phyloP scores from a whole-genome alignment of 2,329 filamentous ascomycete species.

The Dactylellina cionopaga region DNA sequence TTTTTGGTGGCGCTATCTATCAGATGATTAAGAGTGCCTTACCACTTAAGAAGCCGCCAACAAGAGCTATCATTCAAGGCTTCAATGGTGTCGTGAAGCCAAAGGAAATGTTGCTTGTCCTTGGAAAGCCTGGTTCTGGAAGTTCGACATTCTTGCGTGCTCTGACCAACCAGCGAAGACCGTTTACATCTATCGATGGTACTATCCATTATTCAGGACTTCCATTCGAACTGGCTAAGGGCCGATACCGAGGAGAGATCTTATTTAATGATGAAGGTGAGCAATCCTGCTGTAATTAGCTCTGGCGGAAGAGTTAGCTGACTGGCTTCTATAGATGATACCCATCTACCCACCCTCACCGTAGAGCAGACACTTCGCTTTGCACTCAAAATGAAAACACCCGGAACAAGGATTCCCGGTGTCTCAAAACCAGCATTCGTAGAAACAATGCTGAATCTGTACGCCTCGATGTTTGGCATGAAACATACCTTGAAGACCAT shows the following conservation, averaged over 20 bases:
- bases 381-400: constrained; percentile 65
- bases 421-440: constrained; percentile 64
- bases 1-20: constrained; percentile 55
- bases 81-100: constrained; percentile 75
- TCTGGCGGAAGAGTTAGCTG: not conserved
- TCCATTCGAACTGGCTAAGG: constrained; percentile 72
- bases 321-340: constrained; percentile 53
- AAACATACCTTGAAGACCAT: constrained; percentile 77
- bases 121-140: constrained; percentile 78
- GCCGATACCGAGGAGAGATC: constrained; percentile 77
- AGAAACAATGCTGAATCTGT: constrained; percentile 70
- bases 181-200: constrained; percentile 74
- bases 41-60: constrained; percentile 64
- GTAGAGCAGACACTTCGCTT: constrained; percentile 83
- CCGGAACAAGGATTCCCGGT: constrained; percentile 54
- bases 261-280: constrained; percentile 83
- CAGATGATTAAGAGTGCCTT: constrained; percentile 30
- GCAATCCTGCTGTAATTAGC: constrained; percentile 58
- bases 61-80: constrained; percentile 70
- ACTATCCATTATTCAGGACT: constrained; percentile 78
- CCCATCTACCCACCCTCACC: constrained; percentile 76
- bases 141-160: constrained; percentile 81
- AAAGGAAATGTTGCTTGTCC: constrained; percentile 77
- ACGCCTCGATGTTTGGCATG: constrained; percentile 76
- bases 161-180: constrained; percentile 74